Evolutionary conservation across 805 yeast genomes (phyloP).

Genomic region (Tetrapisispora taiwanensis): DNA sequence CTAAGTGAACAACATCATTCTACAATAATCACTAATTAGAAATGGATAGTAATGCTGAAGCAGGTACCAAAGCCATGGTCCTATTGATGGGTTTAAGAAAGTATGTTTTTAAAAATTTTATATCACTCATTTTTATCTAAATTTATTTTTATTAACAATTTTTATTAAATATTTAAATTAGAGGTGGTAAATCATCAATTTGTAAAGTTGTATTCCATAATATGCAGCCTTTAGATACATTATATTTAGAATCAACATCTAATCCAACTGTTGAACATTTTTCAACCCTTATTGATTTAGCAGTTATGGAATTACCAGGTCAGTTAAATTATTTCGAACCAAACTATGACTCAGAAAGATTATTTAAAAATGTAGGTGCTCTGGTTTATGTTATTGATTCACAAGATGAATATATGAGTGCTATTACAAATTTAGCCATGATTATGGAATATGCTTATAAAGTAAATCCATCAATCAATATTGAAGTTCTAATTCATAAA

Average conservation of each 20-base stretch:
- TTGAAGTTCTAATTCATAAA: slow-evolving; percentile 90
- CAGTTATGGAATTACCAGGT: slow-evolving; percentile 92
- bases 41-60: neutral
- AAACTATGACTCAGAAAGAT: slow-evolving; percentile 61
- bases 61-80: slow-evolving; percentile 68
- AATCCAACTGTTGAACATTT: slow-evolving; percentile 81
- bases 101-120: slow-evolving; percentile 27
- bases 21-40: too few relatives aligned
- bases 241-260: slow-evolving; percentile 82
- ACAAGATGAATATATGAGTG: slow-evolving; percentile 90
- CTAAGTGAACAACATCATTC: too few relatives aligned
- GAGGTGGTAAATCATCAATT: slow-evolving; percentile 91
- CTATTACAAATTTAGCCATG: slow-evolving; percentile 78
- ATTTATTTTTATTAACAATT: neutral
- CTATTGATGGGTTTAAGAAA: slow-evolving; percentile 78
- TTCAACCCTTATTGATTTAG: slow-evolving; percentile 71
- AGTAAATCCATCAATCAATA: slow-evolving; percentile 73
- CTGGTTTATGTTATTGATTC: slow-evolving; percentile 90
- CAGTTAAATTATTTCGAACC: slow-evolving; percentile 86
- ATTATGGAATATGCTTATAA: slow-evolving; percentile 81
- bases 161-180: slow-evolving; percentile 6
- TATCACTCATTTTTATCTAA: slow-evolving; percentile 3
- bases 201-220: slow-evolving; percentile 93
- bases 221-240: slow-evolving; percentile 90
- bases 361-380: slow-evolving; percentile 79